phyloP scores from a whole-genome alignment of 352 stramenopile species.

The Pythium rhizo-oryzae region DNA sequence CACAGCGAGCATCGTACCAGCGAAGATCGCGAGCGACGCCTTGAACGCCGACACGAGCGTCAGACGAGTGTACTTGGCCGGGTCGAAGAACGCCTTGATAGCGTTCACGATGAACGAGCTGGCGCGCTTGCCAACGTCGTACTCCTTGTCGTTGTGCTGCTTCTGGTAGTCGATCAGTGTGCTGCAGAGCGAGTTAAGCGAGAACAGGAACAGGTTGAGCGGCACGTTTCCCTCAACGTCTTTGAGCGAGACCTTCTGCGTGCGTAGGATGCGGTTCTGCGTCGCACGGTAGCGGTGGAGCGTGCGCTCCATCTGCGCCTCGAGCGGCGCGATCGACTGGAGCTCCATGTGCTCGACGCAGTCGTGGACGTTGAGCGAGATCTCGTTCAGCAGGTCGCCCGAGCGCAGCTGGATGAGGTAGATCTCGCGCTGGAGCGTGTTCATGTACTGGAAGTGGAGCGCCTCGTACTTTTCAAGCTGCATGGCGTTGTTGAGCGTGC shows the following conservation, averaged over 20 bases:
- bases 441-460: constrained; percentile 78
- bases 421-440: constrained; percentile 77
- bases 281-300: constrained; percentile 60
- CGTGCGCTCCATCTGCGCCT: constrained; percentile 72
- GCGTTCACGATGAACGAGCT: constrained; percentile 52
- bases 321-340: constrained; percentile 41
- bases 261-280: constrained; percentile 58
- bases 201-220: constrained; percentile 84
- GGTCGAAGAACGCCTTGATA: constrained; percentile 53
- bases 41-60: constrained; percentile 53
- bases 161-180: constrained; percentile 75
- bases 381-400: constrained; percentile 68
- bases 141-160: constrained; percentile 63
- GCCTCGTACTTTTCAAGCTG: constrained; percentile 75
- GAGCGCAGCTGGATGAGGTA: constrained; percentile 78
- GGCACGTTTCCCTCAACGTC: constrained; percentile 82
- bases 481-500: constrained; percentile 77
- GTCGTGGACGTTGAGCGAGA: constrained; percentile 60
- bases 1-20: constrained; percentile 66
- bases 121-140: constrained; percentile 48
- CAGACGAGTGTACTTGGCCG: constrained; percentile 43
- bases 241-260: constrained; percentile 53
- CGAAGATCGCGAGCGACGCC: constrained; percentile 59
- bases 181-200: constrained; percentile 82
- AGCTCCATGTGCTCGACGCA: constrained; percentile 57